A percentile compares a stretch with the other conserved stretches of the same genome.
phyloP scores from a whole-genome alignment of 768 basidiomycete genomes.

The Macrocybe gigantea region DNA sequence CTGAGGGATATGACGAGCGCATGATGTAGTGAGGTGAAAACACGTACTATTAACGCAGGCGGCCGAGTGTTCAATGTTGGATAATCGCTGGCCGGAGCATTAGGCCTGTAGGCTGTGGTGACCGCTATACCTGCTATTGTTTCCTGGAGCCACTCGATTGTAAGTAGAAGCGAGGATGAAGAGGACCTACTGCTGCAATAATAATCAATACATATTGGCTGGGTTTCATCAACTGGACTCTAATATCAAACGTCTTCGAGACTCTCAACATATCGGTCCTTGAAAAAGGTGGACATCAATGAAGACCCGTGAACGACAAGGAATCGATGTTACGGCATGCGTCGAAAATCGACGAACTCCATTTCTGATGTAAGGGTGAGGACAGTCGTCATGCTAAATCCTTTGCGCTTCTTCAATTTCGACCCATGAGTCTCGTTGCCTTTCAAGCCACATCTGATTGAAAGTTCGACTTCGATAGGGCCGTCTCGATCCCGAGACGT shows the following conservation, averaged over 20 bases:
- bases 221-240: slow-evolving; percentile 59
- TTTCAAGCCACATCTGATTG: slow-evolving; percentile 50
- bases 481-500: slow-evolving; percentile 36
- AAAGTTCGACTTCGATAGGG: slow-evolving; percentile 53
- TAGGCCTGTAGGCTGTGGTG: slow-evolving; percentile 50
- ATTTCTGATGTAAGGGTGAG: slow-evolving; percentile 72
- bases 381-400: slow-evolving; percentile 61
- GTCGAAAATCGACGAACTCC: slow-evolving; percentile 72
- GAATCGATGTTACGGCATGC: slow-evolving; percentile 54
- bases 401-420: slow-evolving; percentile 40
- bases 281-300: slow-evolving; percentile 1
- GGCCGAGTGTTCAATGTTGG: slow-evolving; percentile 72
- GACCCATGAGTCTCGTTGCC: slow-evolving; percentile 18
- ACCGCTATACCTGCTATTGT: slow-evolving; percentile 62
- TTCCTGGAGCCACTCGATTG: slow-evolving; percentile 43
- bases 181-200: slow-evolving; percentile 37
- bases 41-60: slow-evolving; percentile 46
- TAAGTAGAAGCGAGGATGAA: not conserved
- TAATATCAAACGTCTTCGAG: slow-evolving; percentile 54
- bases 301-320: not conserved
- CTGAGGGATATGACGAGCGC: slow-evolving; percentile 24
- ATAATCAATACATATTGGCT: slow-evolving; percentile 63
- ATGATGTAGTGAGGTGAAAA: not conserved
- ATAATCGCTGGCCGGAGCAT: slow-evolving; percentile 46
- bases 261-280: slow-evolving; percentile 68